Evolutionary conservation across 192 early-diverging fungal genomes (phyloP).

Genomic region (Thoreauomyces humboldtii): DNA sequence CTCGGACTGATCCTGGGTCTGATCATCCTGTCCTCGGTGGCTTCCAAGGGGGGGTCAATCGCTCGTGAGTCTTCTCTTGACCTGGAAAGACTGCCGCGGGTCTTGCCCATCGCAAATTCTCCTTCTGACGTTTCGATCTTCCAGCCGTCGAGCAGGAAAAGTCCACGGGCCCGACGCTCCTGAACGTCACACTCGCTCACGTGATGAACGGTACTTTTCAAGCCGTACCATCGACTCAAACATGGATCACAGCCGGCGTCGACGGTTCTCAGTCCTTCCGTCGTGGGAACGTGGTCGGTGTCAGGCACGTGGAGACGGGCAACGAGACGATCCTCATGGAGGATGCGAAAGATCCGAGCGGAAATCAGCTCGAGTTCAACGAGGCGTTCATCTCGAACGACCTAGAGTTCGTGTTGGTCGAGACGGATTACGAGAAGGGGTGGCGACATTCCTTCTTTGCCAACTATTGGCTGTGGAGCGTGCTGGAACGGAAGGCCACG

Average conservation of each 20-base stretch:
- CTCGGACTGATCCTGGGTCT: slow-evolving; percentile 18
- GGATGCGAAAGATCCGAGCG: slow-evolving; percentile 6
- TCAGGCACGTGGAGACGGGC: slow-evolving; percentile 27
- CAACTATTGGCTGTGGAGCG: slow-evolving; percentile 77
- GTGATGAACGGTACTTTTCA: slow-evolving; percentile 12
- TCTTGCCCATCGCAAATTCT: too few relatives aligned
- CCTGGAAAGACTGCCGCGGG: too few relatives aligned
- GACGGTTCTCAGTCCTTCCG: slow-evolving; percentile 20
- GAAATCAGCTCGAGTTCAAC: slow-evolving; percentile 14
- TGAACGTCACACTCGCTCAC: slow-evolving; percentile 13
- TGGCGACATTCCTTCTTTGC: slow-evolving; percentile 86
- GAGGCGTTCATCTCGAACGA: slow-evolving; percentile 72
- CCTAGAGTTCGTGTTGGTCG: slow-evolving; percentile 73
- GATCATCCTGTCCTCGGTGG: slow-evolving; percentile 23
- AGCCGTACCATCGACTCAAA: background rate
- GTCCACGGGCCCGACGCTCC: background rate
- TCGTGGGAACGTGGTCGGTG: background rate
- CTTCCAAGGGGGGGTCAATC: background rate
- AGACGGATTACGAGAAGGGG: slow-evolving; percentile 57
- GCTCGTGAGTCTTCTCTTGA: too few relatives aligned
- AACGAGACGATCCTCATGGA: slow-evolving; percentile 29
- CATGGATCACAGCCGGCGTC: background rate
- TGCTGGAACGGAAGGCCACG: slow-evolving; percentile 50
- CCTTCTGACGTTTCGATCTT: too few relatives aligned
- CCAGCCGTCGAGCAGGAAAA: background rate